Evolutionary conservation across 2,329 filamentous ascomycete genomes (phyloP).

Genomic region (Fonsecaea multimorphosa): DNA sequence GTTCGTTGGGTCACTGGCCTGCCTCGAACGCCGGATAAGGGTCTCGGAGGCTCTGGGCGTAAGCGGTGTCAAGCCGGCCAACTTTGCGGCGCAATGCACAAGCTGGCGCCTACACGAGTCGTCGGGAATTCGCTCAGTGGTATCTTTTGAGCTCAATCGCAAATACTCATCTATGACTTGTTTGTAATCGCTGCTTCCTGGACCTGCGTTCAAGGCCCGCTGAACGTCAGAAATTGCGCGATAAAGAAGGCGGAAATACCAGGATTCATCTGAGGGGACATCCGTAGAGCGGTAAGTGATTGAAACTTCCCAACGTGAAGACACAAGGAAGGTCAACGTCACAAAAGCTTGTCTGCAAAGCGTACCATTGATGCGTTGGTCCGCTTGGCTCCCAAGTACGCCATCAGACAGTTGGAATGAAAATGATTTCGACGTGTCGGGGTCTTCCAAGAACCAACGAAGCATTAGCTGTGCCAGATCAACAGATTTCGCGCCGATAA

Average conservation of each 20-base stretch:
- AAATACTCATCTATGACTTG: background rate
- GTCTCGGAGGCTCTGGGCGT: too few relatives aligned
- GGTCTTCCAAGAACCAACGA: background rate
- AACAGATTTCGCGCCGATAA: too few relatives aligned
- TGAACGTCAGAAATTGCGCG: background rate
- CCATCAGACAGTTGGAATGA: background rate
- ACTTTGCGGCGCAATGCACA: background rate
- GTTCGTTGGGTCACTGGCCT: background rate
- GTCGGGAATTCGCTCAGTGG: background rate
- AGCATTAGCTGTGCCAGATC: too few relatives aligned
- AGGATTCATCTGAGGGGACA: background rate
- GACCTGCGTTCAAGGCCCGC: background rate
- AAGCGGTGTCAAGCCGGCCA: background rate
- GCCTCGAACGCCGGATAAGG: background rate
- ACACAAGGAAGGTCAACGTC: background rate
- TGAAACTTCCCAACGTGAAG: background rate
- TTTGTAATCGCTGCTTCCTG: background rate
- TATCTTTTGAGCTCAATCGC: background rate
- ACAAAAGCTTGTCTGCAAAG: background rate
- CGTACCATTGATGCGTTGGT: background rate
- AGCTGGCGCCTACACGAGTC: too few relatives aligned
- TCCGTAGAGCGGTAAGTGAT: background rate
- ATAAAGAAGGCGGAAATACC: background rate
- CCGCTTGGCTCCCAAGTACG: background rate
- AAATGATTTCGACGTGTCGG: background rate